Evolutionary conservation across 495 filamentous ascomycete genomes (phyloP), one percentile per base, ranked within the genome.

Genomic region (Aspergillus sclerotiicarbonarius): DNA sequence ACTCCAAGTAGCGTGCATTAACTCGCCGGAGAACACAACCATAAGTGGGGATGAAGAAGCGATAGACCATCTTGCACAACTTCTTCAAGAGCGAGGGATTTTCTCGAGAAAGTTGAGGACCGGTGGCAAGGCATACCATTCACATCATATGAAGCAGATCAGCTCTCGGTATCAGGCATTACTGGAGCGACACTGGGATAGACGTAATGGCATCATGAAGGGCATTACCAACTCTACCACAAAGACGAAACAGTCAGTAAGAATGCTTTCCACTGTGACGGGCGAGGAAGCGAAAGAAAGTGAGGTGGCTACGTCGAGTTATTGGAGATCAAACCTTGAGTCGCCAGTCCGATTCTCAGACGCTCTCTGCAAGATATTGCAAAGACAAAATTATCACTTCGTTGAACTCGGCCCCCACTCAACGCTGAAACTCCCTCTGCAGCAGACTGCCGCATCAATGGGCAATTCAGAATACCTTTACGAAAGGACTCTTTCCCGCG

Each of bases 71-170:
- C 45, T 52, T 4, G 19, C 29, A 6, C 0, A 1, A 0, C 19
- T 15, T n/a, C 8, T 30, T n/a, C 5, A 12, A n/a, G 33, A 65
- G 7, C 13, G 21, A 2, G 21, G 46, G 0, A 49, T 30, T 0
- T 69, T 54, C 60, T 52, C 48, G 30, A 70, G 18, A 51, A 59
- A 0, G 54, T 44, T 13, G 41, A 71, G 9, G 43, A 62, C 35
- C 15, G 73, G 77, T 8, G 66, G 73, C 41, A 63, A 61, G 44
- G 76, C 76, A 9, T 79, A 75, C 52, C 76, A 78, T 59, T 78
- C 75, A 9, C 64, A 55, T 13, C 53, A 55, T 13, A 55, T 55
- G 53, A 19, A 30, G 21, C 8, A 29, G 6, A 7, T 49, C 3
- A 9, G 46, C 8, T 30, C 46, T 10, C 5, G 4, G 20, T 49